Percentiles rank a stretch among this genome's conserved stretches.
These are phyloP conservation scores for Eucalyptus sp. DNA, from an alignment of 345 rosid species.

Conservation along the genomic window DNA sequence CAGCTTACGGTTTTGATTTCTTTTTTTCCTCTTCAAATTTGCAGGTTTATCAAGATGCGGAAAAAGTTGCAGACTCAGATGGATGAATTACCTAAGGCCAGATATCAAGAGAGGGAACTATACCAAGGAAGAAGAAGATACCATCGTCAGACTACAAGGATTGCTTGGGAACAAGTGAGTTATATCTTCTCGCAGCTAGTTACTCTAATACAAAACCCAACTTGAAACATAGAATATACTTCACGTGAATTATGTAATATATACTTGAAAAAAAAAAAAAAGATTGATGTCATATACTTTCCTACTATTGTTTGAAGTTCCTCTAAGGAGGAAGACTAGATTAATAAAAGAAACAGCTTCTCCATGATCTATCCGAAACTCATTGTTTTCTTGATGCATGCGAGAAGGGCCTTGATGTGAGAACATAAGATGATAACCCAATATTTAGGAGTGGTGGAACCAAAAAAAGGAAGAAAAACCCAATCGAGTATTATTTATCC, in stretches of 20 bases:
- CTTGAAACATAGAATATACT: not conserved
- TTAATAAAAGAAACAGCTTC: not conserved
- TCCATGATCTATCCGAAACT: not conserved
- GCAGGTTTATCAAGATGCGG: slow-evolving; percentile 52
- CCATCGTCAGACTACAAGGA: slow-evolving; percentile 20
- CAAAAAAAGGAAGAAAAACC: not conserved
- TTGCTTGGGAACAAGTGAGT: slow-evolving; percentile 35
- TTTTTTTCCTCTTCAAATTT: not conserved
- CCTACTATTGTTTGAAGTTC: not conserved
- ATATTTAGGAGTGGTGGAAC: not conserved
- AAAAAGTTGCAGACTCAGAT: slow-evolving; percentile 53
- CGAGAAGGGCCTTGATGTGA: not conserved
- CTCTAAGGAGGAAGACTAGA: not conserved
- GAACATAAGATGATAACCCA: not conserved
- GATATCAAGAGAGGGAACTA: slow-evolving; percentile 45
- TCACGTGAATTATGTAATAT: not conserved
- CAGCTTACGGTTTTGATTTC: not conserved
- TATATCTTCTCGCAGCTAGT: not conserved
- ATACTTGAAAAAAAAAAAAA: not conserved
- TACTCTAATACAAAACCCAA: not conserved
- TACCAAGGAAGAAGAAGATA: slow-evolving; percentile 39
- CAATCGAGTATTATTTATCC: not conserved
- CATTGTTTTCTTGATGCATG: not conserved
- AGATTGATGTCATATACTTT: not conserved
- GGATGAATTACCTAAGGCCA: slow-evolving; percentile 55